A percentile compares a stretch with the other conserved stretches of the same genome.
Conservation (phyloP, 2,329 filamentous ascomycete genomes). For the Nothopassalora personata region DNA sequence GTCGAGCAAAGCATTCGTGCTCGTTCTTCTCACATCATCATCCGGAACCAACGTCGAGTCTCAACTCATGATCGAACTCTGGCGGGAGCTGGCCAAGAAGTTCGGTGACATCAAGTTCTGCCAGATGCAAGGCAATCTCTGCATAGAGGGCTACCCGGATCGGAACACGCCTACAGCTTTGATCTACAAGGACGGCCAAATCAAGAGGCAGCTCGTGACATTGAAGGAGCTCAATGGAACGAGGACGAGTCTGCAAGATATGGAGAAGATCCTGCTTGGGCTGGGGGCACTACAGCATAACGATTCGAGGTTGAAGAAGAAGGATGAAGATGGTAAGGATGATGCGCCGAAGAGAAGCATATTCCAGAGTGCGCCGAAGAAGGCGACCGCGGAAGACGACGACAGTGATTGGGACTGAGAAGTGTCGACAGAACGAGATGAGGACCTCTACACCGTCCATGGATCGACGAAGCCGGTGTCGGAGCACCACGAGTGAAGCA, state of each 20-base stretch:
- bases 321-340: conserved; percentile 51
- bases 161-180: conserved; percentile 90
- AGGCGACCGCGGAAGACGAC: conserved; percentile 22
- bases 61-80: conserved; percentile 74
- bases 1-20: conserved; percentile 60
- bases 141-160: conserved; percentile 95
- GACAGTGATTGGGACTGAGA: conserved; percentile 53
- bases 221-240: conserved; percentile 71
- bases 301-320: conserved; percentile 69
- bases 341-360: conserved; percentile 15
- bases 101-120: conserved; percentile 97
- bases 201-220: conserved; percentile 87
- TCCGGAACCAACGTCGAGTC: conserved; percentile 79
- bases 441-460: not conserved
- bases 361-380: conserved; percentile 30
- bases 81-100: conserved; percentile 74
- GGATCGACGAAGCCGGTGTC: too few species aligned
- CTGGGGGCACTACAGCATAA: conserved; percentile 72
- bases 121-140: conserved; percentile 85
- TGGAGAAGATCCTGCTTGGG: conserved; percentile 77
- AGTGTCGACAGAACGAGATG: not conserved
- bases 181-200: conserved; percentile 88
- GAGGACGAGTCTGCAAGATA: conserved; percentile 59
- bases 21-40: conserved; percentile 78
- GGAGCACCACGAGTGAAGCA: too few species aligned